Evolutionary conservation across 768 basidiomycete genomes (phyloP), one percentile per base, ranked within the genome.

Genomic region (Suillus brevipes): DNA sequence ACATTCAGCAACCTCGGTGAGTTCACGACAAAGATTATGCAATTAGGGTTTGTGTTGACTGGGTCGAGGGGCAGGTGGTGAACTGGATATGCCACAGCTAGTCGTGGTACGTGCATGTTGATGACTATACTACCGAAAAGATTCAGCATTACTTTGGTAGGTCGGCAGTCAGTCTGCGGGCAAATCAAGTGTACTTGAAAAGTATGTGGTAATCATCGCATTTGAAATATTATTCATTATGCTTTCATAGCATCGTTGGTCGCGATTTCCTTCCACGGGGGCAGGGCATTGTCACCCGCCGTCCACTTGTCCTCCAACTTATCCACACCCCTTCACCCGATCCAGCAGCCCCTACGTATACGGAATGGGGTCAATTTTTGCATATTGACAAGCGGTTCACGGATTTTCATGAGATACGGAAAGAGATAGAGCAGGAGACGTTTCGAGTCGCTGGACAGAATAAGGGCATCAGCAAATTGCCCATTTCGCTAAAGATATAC

Each of bases 391-490:
- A 93, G 75, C 87, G 92, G 47, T 98, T 95, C 79, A 95, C 94
- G n/a, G 97, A 99, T 74, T 99, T 96, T 72, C 82, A 85, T 53
- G 97, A 99, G 71, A 91, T 99, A 68, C 85, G 97, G 47, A 91
- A 90, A 69, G 97, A 99, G 81, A 99, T 99, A 65, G 97, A 99
- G 78, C 90, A 93, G 74, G 97, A 99, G 82, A 99, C 97, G 2
- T 95, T 90, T 77, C 83, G 97, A 52, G 96, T 99, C 20, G 97
- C 97, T 0, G 97, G 97, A 0, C 96, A 98, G 82, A 99, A 99
- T 78, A 99, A 99, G 79, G 97, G 97, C 53, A 91, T 99, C 65
- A 96, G 94, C 80, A 95, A 96, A 75, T 78, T 97, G 56, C 96
- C 97, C 2, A 99, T 99, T 72, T 94, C 95, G 65, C 83, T 99